Evolutionary conservation across 2,329 filamentous ascomycete genomes (phyloP), one percentile per base, ranked within the genome.

Genomic region (Chaetothyriales sp.): DNA sequence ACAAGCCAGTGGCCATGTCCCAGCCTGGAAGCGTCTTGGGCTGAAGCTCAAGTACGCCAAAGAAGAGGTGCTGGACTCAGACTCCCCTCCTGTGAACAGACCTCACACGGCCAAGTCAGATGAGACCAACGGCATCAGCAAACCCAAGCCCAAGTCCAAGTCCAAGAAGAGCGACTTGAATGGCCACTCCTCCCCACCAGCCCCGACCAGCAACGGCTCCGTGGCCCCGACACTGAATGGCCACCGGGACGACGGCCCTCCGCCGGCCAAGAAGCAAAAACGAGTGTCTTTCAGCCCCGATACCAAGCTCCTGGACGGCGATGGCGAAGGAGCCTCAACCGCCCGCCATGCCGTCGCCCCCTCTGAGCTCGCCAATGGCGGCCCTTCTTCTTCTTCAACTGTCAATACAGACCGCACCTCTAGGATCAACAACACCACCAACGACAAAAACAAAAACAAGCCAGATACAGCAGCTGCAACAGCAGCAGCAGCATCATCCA

Each of bases 261-360:
- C 32, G 10, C 32, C 45, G 20, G 46, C 55, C 49, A 50, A 58
- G 32, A 39, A 39, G 10, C 32, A 57, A 57, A 62, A 59, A 51
- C 49, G 53, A 44, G 80, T 84, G 7, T 75, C 78, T 1, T 84
- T 84, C 61, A 76, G 79, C 1, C 70, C 76, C 6, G 79, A 81
- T 48, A 80, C 78, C 2, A 82, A 83, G 61, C 66, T 64, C 5
- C 65, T 73, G 45, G 78, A 82, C 62, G 77, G 74, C 18, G 71
- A 73, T 53, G 77, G 71, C 50, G 71, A 70, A 7, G 45, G 22
- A 18, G 32, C 12, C 32, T 39, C 32, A 5, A 39, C 32, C 5
- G 32, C 32, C 32, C 32, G 32, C 5, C 7, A 15, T 39, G 32
- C 32, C 7, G 15, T 15, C 7, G 15, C 5, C 15, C 32, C 32